phyloP scores from a whole-genome alignment of 2,329 filamentous ascomycete species.

The Aspergillus sp. region DNA sequence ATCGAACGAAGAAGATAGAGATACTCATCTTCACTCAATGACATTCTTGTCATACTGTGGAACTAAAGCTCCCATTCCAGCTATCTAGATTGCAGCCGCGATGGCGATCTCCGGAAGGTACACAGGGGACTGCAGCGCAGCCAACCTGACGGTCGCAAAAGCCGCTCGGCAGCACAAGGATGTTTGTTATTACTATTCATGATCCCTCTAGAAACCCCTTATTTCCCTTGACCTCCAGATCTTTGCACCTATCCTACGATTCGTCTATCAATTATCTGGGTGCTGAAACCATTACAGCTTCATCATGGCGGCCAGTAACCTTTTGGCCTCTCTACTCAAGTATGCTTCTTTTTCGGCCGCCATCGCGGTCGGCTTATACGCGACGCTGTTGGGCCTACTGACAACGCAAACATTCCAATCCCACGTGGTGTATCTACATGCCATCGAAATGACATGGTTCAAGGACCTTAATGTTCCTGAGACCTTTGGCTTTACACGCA shows the following conservation, averaged over 20 bases:
- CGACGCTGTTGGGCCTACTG: constrained; percentile 49
- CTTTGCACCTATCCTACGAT: neutral
- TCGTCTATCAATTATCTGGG: fast-evolving
- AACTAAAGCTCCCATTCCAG: too few relatives aligned
- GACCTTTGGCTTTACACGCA: constrained; percentile 51
- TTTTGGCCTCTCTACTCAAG: neutral
- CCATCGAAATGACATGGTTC: constrained; percentile 57
- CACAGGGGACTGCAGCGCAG: neutral
- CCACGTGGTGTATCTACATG: constrained; percentile 60
- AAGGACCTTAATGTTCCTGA: constrained; percentile 53
- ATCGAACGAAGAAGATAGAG: too few relatives aligned
- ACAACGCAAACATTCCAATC: constrained; percentile 52
- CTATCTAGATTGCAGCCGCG: too few relatives aligned
- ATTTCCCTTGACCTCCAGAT: neutral
- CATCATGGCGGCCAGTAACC: neutral
- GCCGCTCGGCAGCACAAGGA: neutral
- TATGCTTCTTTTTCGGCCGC: constrained; percentile 4
- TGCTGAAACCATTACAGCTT: neutral
- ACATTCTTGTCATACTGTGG: too few relatives aligned
- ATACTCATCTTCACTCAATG: too few relatives aligned
- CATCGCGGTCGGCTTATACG: constrained; percentile 40
- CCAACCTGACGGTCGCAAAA: neutral
- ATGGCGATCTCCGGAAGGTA: too few relatives aligned
- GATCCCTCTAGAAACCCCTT: neutral
- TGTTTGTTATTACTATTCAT: too few relatives aligned